Percentiles rank a stretch among this genome's conserved stretches.
These are phyloP conservation scores for Zopfochytrium polystomum DNA, from an alignment of 371 early-diverging fungal species.

Conservation along the genomic window DNA sequence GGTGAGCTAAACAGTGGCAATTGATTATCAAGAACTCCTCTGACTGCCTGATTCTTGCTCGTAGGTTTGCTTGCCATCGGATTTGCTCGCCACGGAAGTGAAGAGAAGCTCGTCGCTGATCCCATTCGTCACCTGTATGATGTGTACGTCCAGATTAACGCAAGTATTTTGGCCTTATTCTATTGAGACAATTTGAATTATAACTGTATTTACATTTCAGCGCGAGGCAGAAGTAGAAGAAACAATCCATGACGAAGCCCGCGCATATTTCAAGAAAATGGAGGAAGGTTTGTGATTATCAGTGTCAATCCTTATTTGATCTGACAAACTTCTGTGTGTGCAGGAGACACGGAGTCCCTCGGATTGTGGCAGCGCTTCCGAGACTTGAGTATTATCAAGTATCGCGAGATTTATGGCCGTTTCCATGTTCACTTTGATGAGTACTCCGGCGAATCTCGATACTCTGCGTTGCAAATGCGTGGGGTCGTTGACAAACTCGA, in stretches of 20 bases:
- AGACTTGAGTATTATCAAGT: conserved; percentile 91
- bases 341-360: conserved; percentile 76
- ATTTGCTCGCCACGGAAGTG: conserved; percentile 81
- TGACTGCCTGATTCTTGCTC: no score
- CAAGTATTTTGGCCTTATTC: conserved; percentile 29
- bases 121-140: conserved; percentile 94
- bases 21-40: conserved; percentile 89
- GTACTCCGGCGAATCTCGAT: conserved; percentile 98
- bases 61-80: conserved; percentile 89
- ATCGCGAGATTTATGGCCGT: no score
- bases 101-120: conserved; percentile 73
- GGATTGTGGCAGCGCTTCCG: conserved; percentile 93
- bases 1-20: conserved; percentile 88
- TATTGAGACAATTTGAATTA: conserved; percentile 2
- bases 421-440: no score
- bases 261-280: conserved; percentile 96
- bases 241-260: no score
- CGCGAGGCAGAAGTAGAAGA: conserved; percentile 37
- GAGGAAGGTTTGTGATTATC: conserved; percentile 76
- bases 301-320: no score
- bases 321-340: no score
- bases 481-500: conserved; percentile 73
- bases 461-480: conserved; percentile 68
- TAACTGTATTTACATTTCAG: conserved; percentile 23
- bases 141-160: conserved; percentile 93